Evolutionary conservation across 495 filamentous ascomycete genomes (phyloP), one percentile per base, ranked within the genome.

Genomic region (Aspergillus incahuasiensis): DNA sequence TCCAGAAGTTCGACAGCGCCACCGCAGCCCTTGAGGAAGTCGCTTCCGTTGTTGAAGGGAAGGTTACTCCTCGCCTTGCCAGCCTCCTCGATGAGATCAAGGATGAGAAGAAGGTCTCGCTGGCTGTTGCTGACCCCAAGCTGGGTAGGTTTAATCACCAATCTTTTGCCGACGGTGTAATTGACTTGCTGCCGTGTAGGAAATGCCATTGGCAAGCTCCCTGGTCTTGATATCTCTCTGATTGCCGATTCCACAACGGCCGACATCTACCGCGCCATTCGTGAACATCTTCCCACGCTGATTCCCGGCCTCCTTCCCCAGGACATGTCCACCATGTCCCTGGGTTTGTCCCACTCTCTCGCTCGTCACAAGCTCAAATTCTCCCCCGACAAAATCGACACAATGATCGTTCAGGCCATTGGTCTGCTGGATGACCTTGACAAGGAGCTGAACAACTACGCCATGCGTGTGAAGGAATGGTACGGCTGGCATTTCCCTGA

Each of bases 401-500:
- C 91, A 49, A 99, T 99, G 94, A 96, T 99, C 61, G 90, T 99
- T 38, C 94, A 97, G 74, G 90, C 94, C 53, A 95, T 98, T 63
- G 85, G 86, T 22, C 84, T 96, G 44, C 79, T 99, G 20, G 94
- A 99, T 69, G 94, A 97, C 61, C 75, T 97, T 39, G 94, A 99
- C 78, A 99, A 99, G 79, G 95, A 99, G 71, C 77, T 99, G 47
- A 99, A 99, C 75, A 92, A 86, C 59, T 97, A 96, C 65, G 95
- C 94, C 61, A 99, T 99, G 94, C 80, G 94, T 67, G 91, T 97
- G 48, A 97, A 96, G 84, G 94, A 99, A 73, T 99, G 94, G 94
- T 99, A 99, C 64, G 94, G 94, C 54, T 99, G 94, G 94, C 95
- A 97, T 75, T 99, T 97, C 78, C 94, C 94, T 20, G 94, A 99